Conservation (phyloP, 129 eudicot species). For the Chrysanthemum seticuspe region DNA sequence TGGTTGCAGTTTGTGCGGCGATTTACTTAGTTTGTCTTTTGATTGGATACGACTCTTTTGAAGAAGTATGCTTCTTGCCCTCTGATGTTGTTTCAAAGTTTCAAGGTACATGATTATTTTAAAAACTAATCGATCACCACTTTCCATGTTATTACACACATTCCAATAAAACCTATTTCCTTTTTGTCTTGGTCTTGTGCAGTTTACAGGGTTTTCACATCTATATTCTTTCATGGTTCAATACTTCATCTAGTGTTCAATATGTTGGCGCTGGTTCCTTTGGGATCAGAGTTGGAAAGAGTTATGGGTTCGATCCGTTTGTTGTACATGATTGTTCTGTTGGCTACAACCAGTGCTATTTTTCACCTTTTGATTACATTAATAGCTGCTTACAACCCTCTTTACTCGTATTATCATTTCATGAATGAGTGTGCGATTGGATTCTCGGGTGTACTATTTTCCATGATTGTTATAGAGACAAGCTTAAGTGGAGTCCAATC, state of each 20-base stretch:
- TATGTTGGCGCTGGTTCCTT: conserved; percentile 93
- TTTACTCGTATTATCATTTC: conserved; percentile 37
- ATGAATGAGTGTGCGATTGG: conserved; percentile 92
- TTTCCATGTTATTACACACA: background rate
- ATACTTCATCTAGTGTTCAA: conserved; percentile 87
- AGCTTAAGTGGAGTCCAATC: conserved; percentile 87
- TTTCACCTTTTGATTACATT: conserved; percentile 74
- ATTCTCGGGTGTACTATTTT: conserved; percentile 90
- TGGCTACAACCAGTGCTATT: conserved; percentile 83
- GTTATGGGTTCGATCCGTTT: conserved; percentile 95
- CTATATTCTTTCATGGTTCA: conserved; percentile 88
- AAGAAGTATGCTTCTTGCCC: conserved; percentile 91
- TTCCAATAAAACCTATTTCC: background rate
- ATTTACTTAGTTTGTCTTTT: conserved; percentile 86
- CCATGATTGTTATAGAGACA: conserved; percentile 96
- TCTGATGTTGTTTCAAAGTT: conserved; percentile 66
- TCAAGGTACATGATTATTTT: conserved; percentile 53
- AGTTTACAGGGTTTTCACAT: conserved; percentile 90
- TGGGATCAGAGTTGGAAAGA: conserved; percentile 96
- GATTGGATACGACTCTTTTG: conserved; percentile 84
- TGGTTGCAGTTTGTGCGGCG: conserved; percentile 62
- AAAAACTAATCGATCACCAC: background rate
- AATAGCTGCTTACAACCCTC: conserved; percentile 70
- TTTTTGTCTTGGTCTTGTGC: conserved; percentile 22
- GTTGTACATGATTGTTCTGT: conserved; percentile 56